A percentile compares a stretch with the other conserved stretches of the same genome.
Conservation (phyloP, 176 grass and related monocot species). For the Bolboschoenus planiculmis region DNA sequence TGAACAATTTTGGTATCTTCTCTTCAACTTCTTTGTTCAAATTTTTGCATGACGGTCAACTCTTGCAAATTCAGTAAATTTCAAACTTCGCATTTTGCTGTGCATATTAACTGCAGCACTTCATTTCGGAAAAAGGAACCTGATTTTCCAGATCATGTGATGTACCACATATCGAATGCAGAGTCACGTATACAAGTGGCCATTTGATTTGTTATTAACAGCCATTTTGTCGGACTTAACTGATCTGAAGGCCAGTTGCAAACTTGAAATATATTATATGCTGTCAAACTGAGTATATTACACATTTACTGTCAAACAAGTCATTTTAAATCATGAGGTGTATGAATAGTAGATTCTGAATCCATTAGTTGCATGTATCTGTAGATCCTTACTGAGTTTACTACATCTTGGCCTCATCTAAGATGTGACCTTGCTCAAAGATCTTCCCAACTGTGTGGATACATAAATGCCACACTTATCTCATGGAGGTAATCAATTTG, state of each 20-base stretch:
- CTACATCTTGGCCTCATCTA: not conserved
- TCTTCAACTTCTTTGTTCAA: not conserved
- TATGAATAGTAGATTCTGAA: not conserved
- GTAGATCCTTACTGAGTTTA: not conserved
- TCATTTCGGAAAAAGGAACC: not conserved
- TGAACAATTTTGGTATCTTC: not conserved
- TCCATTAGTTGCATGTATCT: not conserved
- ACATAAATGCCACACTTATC: not conserved
- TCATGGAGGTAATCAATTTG: not conserved
- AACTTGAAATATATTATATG: not conserved
- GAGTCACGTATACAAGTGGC: no score
- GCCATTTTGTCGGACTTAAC: not conserved
- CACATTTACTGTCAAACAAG: not conserved
- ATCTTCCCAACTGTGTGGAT: not conserved
- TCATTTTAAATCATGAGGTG: not conserved
- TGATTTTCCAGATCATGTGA: not conserved
- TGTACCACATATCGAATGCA: no score
- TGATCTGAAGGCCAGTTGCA: not conserved
- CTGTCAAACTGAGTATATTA: not conserved
- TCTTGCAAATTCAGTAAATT: not conserved
- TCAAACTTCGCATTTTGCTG: not conserved
- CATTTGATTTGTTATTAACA: not conserved
- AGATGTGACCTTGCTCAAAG: not conserved
- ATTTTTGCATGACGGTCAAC: not conserved
- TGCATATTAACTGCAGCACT: not conserved